These are phyloP conservation scores for Gloeostereum incarnatum DNA, from an alignment of 768 basidiomycete species.

Conservation along the genomic window DNA sequence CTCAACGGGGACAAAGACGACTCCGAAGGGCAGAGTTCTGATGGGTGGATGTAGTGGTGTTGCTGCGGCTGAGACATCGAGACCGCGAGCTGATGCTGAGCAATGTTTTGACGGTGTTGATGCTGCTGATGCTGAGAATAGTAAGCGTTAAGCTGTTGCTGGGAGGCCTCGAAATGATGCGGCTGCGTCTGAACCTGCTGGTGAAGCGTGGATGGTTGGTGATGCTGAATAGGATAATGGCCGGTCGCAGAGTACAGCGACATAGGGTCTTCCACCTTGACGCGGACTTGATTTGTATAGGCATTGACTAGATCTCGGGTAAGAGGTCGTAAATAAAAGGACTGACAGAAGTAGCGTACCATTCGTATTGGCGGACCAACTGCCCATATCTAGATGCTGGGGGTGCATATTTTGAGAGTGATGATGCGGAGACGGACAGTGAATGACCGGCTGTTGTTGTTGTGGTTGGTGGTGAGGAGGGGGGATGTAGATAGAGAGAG, in stretches of 20 bases:
- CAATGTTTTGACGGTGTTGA: not conserved
- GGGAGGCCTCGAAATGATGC: too few species aligned
- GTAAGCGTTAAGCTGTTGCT: too few species aligned
- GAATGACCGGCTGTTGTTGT: not conserved
- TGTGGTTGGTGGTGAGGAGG: not conserved
- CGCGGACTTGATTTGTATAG: too few species aligned
- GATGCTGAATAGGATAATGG: not conserved
- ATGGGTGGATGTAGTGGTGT: not conserved
- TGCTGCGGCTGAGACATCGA: not conserved
- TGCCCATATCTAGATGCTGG: not conserved
- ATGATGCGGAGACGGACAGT: not conserved
- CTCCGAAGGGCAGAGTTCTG: conserved; percentile 1
- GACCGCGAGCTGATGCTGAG: not conserved
- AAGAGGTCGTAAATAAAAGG: too few species aligned
- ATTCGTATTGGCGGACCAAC: too few species aligned
- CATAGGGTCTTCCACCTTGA: too few species aligned
- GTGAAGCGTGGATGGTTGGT: too few species aligned
- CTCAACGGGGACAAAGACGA: too few species aligned
- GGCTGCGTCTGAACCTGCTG: too few species aligned
- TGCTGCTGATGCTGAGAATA: too few species aligned
- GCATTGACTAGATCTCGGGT: too few species aligned
- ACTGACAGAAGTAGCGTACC: too few species aligned
- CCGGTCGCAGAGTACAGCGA: not conserved
- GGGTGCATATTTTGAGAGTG: not conserved
- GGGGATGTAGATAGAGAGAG: not conserved